Conservation (phyloP, 2,329 filamentous ascomycete genomes). For the Alternaria brassicicola region DNA sequence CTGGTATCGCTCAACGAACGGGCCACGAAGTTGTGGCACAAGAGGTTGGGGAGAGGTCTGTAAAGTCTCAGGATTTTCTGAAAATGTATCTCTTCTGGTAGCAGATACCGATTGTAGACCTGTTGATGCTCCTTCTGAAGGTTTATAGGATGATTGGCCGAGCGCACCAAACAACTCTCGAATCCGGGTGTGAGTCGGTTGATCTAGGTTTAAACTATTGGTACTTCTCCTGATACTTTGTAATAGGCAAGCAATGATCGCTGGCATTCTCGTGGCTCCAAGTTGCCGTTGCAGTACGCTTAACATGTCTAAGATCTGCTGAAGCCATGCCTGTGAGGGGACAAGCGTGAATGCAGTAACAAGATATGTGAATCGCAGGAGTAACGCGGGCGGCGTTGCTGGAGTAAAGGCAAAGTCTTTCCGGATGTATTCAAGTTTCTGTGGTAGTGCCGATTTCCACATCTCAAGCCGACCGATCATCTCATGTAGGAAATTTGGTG, state of each 20-base stretch:
- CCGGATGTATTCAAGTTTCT: slow-evolving; percentile 31
- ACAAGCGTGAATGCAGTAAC: slow-evolving; percentile 26
- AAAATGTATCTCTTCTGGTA: neutral
- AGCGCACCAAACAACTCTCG: slow-evolving; percentile 20
- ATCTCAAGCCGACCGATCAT: slow-evolving; percentile 46
- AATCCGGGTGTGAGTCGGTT: slow-evolving; percentile 18
- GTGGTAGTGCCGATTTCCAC: slow-evolving; percentile 44
- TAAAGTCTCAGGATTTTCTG: slow-evolving; percentile 1
- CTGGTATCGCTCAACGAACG: slow-evolving; percentile 1
- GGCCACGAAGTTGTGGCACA: slow-evolving; percentile 6
- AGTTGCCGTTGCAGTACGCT: slow-evolving; percentile 23
- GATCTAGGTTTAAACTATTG: slow-evolving; percentile 19
- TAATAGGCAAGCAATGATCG: slow-evolving; percentile 32
- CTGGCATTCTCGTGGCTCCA: slow-evolving; percentile 32
- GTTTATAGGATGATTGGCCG: slow-evolving; percentile 11
- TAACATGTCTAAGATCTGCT: slow-evolving; percentile 19
- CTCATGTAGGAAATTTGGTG: slow-evolving; percentile 39
- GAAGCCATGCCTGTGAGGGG: slow-evolving; percentile 28
- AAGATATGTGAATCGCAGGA: slow-evolving; percentile 37
- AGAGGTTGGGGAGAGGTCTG: slow-evolving; percentile 20
- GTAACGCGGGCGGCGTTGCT: slow-evolving; percentile 32
- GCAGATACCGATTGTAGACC: neutral
- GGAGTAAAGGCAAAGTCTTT: slow-evolving; percentile 25
- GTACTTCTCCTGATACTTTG: slow-evolving; percentile 23
- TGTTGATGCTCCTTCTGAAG: neutral